Evolutionary conservation across 805 yeast genomes (phyloP), one percentile per base, ranked within the genome.

Genomic region (Cyberlindnera galapagoensis): DNA sequence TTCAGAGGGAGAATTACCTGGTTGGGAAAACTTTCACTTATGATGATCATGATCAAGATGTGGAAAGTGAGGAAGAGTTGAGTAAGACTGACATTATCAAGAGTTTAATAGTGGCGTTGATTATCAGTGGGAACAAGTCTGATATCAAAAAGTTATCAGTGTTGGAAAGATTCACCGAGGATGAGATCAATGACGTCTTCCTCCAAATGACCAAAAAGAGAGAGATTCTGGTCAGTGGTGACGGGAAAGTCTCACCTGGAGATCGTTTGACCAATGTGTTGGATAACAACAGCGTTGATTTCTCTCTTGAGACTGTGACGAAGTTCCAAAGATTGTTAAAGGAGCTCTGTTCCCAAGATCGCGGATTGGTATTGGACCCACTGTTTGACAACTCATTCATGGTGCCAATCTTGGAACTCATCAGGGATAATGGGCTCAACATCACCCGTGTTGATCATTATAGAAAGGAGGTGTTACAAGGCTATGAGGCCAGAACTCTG

Each of bases 401-500:
- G 62, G 75, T 80, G 11, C 57, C 76, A 3, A 49, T 86, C 11
- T 50, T 85, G 26, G 77, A 79, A 33, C 49, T 74, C 21, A 43
- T 80, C 12, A 69, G 76, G 3, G 52, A 59, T 6, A 47, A 56
- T 5, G 50, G 55, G 11, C 41, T 77, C 4, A 51, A 57, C 8
- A 40, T 79, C 4, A 65, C 66, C 4, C 63, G 80, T 27, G 65
- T 82, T 15, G 84, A 82, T 43, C 69, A 69, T 32, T 57, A 67
- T 8, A 65, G 72, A 36, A 65, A 60, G 11, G 54, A 56, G 14
- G 52, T 68, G n/a, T 64, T 71, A 31, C 63, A 67, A 21, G 79
- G 84, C 9, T 88, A 87, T 51, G 80, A 80, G 24, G 81, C 95
- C 1, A 69, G 95, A 40, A 63, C 74, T 13, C 70, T 83, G 24